Conservation (phyloP, 345 rosid species). For the Aquilaria sinensis region DNA sequence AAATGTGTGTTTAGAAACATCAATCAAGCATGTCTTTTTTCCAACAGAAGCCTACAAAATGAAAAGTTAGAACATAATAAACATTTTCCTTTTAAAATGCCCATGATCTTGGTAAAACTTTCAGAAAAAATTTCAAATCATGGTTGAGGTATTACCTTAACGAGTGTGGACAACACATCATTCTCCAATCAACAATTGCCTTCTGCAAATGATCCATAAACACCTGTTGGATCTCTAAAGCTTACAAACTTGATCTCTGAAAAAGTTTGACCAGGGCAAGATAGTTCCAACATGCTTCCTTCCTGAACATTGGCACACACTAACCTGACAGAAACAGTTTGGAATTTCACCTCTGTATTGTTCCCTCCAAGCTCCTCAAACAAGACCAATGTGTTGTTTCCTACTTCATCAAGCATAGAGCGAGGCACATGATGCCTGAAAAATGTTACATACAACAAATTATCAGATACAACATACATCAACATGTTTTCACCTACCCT, state of each 20-base stretch:
- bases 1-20: conserved; percentile 23
- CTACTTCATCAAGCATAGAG: conserved; percentile 25
- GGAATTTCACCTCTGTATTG: conserved; percentile 25
- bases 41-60: conserved; percentile 39
- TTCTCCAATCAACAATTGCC: conserved; percentile 25
- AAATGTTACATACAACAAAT: too few species aligned
- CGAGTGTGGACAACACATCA: conserved; percentile 5
- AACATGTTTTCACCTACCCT: background rate
- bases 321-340: conserved; percentile 21
- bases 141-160: background rate
- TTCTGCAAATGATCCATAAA: conserved; percentile 36
- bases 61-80: too few species aligned
- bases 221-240: conserved; percentile 40
- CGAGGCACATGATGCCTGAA: conserved; percentile 52
- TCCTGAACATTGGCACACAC: conserved; percentile 35
- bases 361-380: conserved; percentile 63
- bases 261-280: conserved; percentile 38
- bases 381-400: conserved; percentile 35
- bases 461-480: too few species aligned
- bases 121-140: too few species aligned
- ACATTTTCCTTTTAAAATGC: too few species aligned
- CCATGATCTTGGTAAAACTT: background rate
- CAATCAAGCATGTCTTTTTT: conserved; percentile 28
- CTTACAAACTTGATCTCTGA: conserved; percentile 30
- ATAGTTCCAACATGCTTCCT: conserved; percentile 31